Percentiles rank a stretch among this genome's conserved stretches.
Evolutionary conservation across 129 eudicot genomes (phyloP).

Genomic region (Artemisia tridentata): DNA sequence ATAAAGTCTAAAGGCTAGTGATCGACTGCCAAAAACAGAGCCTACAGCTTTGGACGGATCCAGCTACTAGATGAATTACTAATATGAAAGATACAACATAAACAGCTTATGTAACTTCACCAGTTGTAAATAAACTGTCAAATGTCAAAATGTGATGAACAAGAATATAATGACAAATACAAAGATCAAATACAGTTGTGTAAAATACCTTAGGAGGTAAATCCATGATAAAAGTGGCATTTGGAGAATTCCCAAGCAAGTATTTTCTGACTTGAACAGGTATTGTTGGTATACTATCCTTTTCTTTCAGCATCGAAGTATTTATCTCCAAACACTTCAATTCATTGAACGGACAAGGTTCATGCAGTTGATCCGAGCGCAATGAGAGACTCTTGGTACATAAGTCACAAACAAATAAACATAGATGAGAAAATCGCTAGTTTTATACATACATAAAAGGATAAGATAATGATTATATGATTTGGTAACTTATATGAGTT

Average conservation of each 20-base stretch:
- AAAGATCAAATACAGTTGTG: no score
- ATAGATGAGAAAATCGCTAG: not conserved
- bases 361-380: not conserved
- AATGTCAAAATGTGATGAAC: no score
- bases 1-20: no score
- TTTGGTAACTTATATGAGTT: not conserved
- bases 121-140: no score
- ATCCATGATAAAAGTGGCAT: slow-evolving; percentile 1
- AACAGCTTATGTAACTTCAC: no score
- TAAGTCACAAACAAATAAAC: not conserved
- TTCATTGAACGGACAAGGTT: slow-evolving; percentile 3
- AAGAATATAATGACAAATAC: not conserved
- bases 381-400: slow-evolving; percentile 7
- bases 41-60: no score
- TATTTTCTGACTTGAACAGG: slow-evolving; percentile 12
- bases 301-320: not conserved
- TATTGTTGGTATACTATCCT: not conserved
- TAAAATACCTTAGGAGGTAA: not conserved
- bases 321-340: slow-evolving; percentile 16
- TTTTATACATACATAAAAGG: not conserved
- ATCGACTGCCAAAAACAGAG: no score
- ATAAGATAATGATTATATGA: slow-evolving; percentile 5
- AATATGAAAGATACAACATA: no score
- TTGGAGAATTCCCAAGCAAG: slow-evolving; percentile 23
- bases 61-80: no score